Evolutionary conservation across 768 basidiomycete genomes (phyloP), one percentile per base, ranked within the genome.

Genomic region (Rhodocollybia butyracea): DNA sequence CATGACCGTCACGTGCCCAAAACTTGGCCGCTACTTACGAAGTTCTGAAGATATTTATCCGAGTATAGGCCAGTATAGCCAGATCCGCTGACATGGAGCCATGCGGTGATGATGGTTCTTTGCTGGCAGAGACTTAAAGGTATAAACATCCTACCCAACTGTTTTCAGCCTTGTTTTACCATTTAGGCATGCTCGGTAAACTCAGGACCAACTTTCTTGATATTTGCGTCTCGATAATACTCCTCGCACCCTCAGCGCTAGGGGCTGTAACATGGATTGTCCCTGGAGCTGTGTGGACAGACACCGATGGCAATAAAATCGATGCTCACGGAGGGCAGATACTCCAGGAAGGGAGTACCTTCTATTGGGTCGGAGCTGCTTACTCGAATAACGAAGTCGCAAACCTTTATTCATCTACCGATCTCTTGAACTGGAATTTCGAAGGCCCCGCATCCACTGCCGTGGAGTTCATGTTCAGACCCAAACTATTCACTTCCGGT

Each of bases 361-460:
- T 61, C 62, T 69, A 68, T 46, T 68, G 66, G 67, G 69, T 51
- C 27, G 48, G 55, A 34, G 24, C 40, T 46, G 39, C 51, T 26
- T 41, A 55, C 41, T n/a, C 32, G 21, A 50, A 38, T 17, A 50
- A 50, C 34, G 48, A 50, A 27, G 57, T 48, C n/a, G 46, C 69
- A 39, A 67, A 66, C 45, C 61, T 67, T 1, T 65, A 67, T 53
- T 64, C 66, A 2, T 68, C 65, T 22, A 50, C 56, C 11, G 68
- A 68, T 51, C 61, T 68, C 26, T 48, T 66, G 29, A 68, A 68
- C 46, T 68, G 66, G 67, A 61, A 66, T 21, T 66, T 62, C 29
- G 61, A 64, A 50, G 66, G 68, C 5, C 59, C 59, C 13, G 68
- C 66, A 1, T 52, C 64, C 21, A 64, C 66, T 3, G 31, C 48